Evolutionary conservation across 2,329 filamentous ascomycete genomes (phyloP), one percentile per base, ranked within the genome.

Genomic region (Coleophoma crateriformis): DNA sequence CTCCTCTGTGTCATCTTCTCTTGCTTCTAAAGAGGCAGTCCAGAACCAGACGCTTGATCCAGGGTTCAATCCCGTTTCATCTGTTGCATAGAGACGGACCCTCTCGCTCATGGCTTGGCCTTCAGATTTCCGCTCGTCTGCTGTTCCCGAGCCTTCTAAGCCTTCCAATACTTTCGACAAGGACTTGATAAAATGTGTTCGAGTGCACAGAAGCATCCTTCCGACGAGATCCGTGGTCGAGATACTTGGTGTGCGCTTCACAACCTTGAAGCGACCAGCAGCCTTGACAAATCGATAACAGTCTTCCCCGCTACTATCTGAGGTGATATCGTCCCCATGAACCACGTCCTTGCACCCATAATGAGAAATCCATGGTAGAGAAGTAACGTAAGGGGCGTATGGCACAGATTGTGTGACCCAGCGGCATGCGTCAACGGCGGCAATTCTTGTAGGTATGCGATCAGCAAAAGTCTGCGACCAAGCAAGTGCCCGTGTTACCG

Each of bases 201-300:
- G 86, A n/a, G 92, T 97, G 74, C 91, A 96, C 14, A 97, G 77
- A 62, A 99, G 76, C 94, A 99, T 99, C 61, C 94, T 85, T 17
- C 94, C 94, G 22, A 99, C 94, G n/a, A 99, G 79, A 65, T 99
- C 94, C 3, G 94, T 99, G 2, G 94, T 99, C 10, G 90, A 96
- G 63, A 99, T 99, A 52, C 90, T 91, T 0, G 94, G 94, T 2
- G 94, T 97, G 55, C 94, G 82, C 73, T 95, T 96, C 42, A 99
- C 94, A 15, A 99, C 90, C 71, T 95, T 91, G 80, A 99, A 99
- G 40, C 94, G 82, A 12, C 87, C 86, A 1, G 92, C 94, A 38
- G 88, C 85, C 72, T 99, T 99, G 63, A 99, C 94, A 64, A 92
- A 97, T 53, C 94, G 88, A 72, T 99, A 99, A 73, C 92, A 97